These are phyloP conservation scores for Orbilia oligospora DNA, from an alignment of 2,329 filamentous ascomycete species.

Conservation along the genomic window DNA sequence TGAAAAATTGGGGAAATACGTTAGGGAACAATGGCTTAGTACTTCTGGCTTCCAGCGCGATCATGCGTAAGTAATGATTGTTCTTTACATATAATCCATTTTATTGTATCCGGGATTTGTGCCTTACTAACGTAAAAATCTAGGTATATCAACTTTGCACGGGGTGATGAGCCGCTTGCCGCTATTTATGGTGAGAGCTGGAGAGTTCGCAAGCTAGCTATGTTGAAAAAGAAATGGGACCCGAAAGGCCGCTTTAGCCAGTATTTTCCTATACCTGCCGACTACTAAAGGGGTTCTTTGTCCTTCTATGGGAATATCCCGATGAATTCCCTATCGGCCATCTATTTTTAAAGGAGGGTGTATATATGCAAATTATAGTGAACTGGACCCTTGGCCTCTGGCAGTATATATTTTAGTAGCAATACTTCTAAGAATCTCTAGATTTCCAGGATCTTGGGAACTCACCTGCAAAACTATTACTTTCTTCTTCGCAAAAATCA, in stretches of 20 bases:
- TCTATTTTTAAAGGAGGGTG: neutral
- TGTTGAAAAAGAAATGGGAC: conserved; percentile 64
- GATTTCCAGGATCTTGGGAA: no score
- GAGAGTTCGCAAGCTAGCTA: conserved; percentile 62
- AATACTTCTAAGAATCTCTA: no score
- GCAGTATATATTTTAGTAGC: no score
- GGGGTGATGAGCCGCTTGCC: conserved; percentile 54
- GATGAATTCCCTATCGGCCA: neutral
- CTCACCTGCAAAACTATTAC: no score
- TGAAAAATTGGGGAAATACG: conserved; percentile 39
- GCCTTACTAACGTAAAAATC: neutral
- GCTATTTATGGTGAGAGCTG: conserved; percentile 59
- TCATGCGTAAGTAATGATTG: conserved; percentile 37
- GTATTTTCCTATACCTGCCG: conserved; percentile 47
- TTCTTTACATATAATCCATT: neutral
- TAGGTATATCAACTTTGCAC: conserved; percentile 61
- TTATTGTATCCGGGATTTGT: neutral
- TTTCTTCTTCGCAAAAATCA: no score
- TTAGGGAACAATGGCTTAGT: conserved; percentile 32
- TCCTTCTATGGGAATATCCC: neutral
- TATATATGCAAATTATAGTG: neutral
- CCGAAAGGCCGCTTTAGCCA: conserved; percentile 63
- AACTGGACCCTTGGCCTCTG: no score
- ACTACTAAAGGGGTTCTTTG: neutral
- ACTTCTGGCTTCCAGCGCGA: conserved; percentile 33